Conservation (phyloP, 352 stramenopile species). For the Pythium sukuiense region DNA sequence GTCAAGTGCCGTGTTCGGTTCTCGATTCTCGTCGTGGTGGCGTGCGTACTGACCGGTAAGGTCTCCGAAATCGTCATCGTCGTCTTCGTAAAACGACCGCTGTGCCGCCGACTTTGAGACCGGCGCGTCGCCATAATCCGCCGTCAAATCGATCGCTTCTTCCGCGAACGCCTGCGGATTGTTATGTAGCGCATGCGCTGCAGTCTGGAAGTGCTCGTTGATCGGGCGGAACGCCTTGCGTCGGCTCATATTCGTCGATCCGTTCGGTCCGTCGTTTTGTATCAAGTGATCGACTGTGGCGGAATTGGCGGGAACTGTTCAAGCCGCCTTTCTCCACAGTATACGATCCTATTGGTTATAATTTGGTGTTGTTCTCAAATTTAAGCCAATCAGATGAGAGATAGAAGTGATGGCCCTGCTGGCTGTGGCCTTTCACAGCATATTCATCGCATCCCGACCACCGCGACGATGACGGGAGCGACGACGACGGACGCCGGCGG, state of each 20-base stretch:
- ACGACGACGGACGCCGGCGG: conserved; percentile 2
- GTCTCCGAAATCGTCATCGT: conserved; percentile 30
- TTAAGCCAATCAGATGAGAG: not conserved
- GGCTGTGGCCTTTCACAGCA: conserved; percentile 18
- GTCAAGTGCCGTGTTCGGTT: conserved; percentile 56
- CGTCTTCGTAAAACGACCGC: conserved; percentile 52
- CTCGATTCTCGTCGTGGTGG: conserved; percentile 37
- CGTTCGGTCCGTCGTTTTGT: not conserved
- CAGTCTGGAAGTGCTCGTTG: conserved; percentile 57
- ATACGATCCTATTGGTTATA: not conserved
- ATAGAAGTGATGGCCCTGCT: conserved; percentile 24
- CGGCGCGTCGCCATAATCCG: conserved; percentile 34
- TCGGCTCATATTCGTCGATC: conserved; percentile 13
- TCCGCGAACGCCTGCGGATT: not conserved
- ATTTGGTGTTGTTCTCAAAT: not conserved
- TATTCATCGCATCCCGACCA: not conserved
- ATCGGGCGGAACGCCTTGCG: conserved; percentile 47
- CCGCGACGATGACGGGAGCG: conserved; percentile 7
- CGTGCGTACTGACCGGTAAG: not conserved
- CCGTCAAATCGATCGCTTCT: conserved; percentile 43
- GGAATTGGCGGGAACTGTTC: conserved; percentile 7
- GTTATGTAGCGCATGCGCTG: conserved; percentile 16
- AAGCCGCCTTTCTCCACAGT: not conserved
- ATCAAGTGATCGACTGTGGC: not conserved
- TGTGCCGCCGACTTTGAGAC: not conserved